Evolutionary conservation across 768 basidiomycete species (phyloP).

Genomic region (Mycena filopes): DNA sequence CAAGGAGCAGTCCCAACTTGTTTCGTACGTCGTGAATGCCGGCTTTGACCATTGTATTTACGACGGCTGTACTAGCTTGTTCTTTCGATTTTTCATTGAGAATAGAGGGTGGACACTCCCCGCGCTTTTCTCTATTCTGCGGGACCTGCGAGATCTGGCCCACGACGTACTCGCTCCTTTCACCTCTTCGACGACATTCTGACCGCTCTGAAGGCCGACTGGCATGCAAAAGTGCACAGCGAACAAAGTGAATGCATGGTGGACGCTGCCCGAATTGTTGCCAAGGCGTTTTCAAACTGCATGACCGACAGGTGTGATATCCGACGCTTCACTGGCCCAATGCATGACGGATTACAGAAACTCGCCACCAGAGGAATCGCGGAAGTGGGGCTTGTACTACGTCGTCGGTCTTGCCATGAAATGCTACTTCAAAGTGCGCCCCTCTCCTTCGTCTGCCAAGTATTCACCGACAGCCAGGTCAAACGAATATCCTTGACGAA

Average conservation of each 20-base stretch:
- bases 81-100: conserved; percentile 81
- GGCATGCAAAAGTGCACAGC: conserved; percentile 64
- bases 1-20: conserved; percentile 79
- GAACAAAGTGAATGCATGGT: conserved; percentile 80
- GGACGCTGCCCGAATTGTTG: conserved; percentile 86
- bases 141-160: conserved; percentile 87
- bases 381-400: conserved; percentile 94
- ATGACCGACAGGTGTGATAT: conserved; percentile 72
- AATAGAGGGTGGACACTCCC: conserved; percentile 91
- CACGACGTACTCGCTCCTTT: conserved; percentile 67
- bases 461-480: conserved; percentile 59
- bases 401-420: conserved; percentile 92
- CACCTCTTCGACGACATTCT: not conserved
- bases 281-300: conserved; percentile 90
- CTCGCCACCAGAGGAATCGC: conserved; percentile 76
- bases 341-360: conserved; percentile 50
- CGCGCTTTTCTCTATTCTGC: conserved; percentile 81
- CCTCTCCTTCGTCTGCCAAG: conserved; percentile 1
- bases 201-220: conserved; percentile 60
- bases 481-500: conserved; percentile 92
- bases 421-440: conserved; percentile 79
- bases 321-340: not conserved
- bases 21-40: conserved; percentile 65
- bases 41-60: not conserved
- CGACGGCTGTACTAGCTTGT: conserved; percentile 56